A percentile compares a stretch with the other conserved stretches of the same genome.
phyloP scores from a whole-genome alignment of 768 basidiomycete species.

The Collybiopsis confluens region DNA sequence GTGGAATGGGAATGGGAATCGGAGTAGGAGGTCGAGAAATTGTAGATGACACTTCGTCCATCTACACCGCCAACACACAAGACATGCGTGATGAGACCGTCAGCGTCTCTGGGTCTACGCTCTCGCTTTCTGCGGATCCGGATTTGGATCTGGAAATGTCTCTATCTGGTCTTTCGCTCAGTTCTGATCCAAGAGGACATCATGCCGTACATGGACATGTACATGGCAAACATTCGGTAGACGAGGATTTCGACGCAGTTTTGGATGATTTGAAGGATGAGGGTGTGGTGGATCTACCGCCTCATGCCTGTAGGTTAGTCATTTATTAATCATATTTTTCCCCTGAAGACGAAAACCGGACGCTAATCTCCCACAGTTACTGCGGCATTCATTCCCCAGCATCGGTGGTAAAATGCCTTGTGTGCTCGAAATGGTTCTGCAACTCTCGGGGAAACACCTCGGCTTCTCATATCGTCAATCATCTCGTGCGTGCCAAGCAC shows the following conservation, averaged over 20 bases:
- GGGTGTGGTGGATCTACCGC: slow-evolving; percentile 70
- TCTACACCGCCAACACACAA: slow-evolving; percentile 71
- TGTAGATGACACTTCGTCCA: slow-evolving; percentile 77
- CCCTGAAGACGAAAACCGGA: not conserved
- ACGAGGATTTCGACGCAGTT: slow-evolving; percentile 88
- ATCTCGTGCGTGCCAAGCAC: slow-evolving; percentile 98
- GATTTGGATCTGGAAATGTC: no score
- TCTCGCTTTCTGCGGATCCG: slow-evolving; percentile 47
- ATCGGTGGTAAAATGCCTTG: slow-evolving; percentile 91
- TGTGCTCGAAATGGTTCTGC: slow-evolving; percentile 97
- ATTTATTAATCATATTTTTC: slow-evolving; percentile 11
- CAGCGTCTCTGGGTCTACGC: no score
- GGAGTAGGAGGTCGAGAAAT: slow-evolving; percentile 51
- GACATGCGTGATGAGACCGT: slow-evolving; percentile 49
- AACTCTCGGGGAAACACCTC: slow-evolving; percentile 98
- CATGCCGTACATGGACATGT: slow-evolving; percentile 34
- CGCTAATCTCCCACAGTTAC: slow-evolving; percentile 52
- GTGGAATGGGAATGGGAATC: no score
- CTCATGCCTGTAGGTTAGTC: slow-evolving; percentile 92
- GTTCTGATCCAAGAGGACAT: slow-evolving; percentile 47
- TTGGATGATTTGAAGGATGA: slow-evolving; percentile 89
- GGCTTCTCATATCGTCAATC: slow-evolving; percentile 98
- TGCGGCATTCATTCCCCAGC: slow-evolving; percentile 98
- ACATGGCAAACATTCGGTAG: slow-evolving; percentile 34
- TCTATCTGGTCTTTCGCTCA: slow-evolving; percentile 65